These are phyloP conservation scores for Hypoxylon sp. DNA, from an alignment of 2,329 filamentous ascomycete species.

Conservation along the genomic window DNA sequence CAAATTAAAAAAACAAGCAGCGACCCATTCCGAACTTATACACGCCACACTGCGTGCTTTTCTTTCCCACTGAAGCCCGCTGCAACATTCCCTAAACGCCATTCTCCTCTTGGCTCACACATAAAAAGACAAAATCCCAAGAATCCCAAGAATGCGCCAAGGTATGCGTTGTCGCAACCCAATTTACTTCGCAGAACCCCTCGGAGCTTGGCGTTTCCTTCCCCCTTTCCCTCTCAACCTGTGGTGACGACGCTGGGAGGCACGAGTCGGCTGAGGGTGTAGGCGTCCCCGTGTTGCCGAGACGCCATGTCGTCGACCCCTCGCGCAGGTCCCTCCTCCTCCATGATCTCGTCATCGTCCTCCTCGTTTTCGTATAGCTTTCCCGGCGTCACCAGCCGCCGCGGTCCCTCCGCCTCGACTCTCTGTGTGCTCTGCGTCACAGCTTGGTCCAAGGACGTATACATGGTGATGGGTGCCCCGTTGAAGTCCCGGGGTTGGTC, in stretches of 20 bases:
- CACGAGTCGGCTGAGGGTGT: conserved; percentile 1
- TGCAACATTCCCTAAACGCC: conserved; percentile 26
- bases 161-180: conserved; percentile 25
- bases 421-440: conserved; percentile 49
- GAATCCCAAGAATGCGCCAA: conserved; percentile 39
- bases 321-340: conserved; percentile 35
- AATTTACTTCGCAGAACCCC: conserved; percentile 26
- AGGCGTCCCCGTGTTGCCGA: conserved; percentile 4
- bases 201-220: conserved; percentile 28
- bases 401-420: conserved; percentile 45
- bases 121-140: conserved; percentile 22
- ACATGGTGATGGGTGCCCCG: conserved; percentile 51
- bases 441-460: conserved; percentile 54
- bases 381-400: conserved; percentile 50
- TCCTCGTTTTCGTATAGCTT: conserved; percentile 57
- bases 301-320: conserved; percentile 7
- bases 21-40: conserved; percentile 24
- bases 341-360: conserved; percentile 55
- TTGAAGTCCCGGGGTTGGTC: conserved; percentile 45
- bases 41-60: conserved; percentile 14
- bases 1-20: conserved; percentile 26
- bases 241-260: conserved; percentile 14
- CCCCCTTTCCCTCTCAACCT: conserved; percentile 10
- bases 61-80: background rate
- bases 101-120: conserved; percentile 19